Percentiles rank a stretch among this genome's conserved stretches.
Conservation (phyloP, 345 rosid genomes). For the Syzygium aromaticum region DNA sequence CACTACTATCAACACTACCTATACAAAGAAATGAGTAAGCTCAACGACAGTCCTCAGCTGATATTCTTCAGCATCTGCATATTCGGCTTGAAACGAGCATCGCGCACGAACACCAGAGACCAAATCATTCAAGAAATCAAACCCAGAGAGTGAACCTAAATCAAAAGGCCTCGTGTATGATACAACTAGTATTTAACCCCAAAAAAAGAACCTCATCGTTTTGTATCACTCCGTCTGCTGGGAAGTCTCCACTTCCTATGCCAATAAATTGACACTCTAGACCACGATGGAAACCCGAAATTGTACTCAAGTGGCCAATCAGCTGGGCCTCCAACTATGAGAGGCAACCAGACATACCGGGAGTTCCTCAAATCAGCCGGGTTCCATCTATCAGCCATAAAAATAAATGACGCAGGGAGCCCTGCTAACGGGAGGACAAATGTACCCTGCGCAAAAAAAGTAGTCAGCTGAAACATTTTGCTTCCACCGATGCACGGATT, state of each 20-base stretch:
- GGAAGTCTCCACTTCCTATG: slow-evolving; percentile 89
- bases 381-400: slow-evolving; percentile 97
- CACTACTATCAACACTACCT: slow-evolving; percentile 11
- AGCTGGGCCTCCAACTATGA: slow-evolving; percentile 70
- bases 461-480: slow-evolving; percentile 53
- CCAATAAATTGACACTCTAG: slow-evolving; percentile 89
- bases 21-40: background rate
- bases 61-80: background rate
- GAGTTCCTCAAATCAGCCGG: slow-evolving; percentile 84
- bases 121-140: background rate
- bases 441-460: slow-evolving; percentile 86
- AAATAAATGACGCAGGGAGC: slow-evolving; percentile 59
- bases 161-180: background rate
- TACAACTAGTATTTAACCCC: background rate
- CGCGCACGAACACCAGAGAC: background rate
- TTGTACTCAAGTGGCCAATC: slow-evolving; percentile 64
- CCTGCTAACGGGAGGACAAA: slow-evolving; percentile 71
- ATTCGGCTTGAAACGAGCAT: background rate
- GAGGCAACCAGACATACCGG: slow-evolving; percentile 77
- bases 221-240: slow-evolving; percentile 21
- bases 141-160: background rate
- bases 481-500: slow-evolving; percentile 88
- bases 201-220: background rate
- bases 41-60: background rate
- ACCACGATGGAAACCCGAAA: slow-evolving; percentile 79